Evolutionary conservation across 345 rosid species (phyloP).

Genomic region (Cardamine chenopodiifolia): DNA sequence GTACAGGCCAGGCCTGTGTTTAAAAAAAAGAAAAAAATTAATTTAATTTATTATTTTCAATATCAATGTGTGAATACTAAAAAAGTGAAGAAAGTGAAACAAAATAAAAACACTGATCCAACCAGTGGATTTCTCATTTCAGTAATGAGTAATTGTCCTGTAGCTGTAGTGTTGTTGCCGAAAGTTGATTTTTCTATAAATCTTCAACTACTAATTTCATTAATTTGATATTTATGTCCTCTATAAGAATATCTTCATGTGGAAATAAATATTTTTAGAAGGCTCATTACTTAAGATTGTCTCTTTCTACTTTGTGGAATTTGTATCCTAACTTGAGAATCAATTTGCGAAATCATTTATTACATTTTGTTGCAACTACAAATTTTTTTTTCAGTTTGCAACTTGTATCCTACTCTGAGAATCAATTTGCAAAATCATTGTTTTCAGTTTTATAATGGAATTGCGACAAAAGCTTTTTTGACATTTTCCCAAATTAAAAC

Average conservation of each 20-base stretch:
- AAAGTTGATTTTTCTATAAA: slow-evolving; percentile 1
- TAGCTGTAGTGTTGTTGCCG: background rate
- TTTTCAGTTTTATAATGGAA: background rate
- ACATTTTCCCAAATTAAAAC: slow-evolving; percentile 27
- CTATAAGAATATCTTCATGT: slow-evolving; percentile 2
- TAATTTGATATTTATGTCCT: slow-evolving; percentile 12
- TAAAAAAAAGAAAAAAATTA: background rate
- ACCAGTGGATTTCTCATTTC: slow-evolving; percentile 9
- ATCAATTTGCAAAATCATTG: background rate
- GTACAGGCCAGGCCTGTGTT: slow-evolving; percentile 34
- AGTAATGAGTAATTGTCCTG: background rate
- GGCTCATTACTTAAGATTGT: background rate
- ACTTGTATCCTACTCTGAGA: slow-evolving; percentile 6
- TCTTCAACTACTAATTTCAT: slow-evolving; percentile 18
- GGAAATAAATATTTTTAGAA: background rate
- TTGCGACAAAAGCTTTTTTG: slow-evolving; percentile 29
- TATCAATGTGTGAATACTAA: slow-evolving; percentile 15
- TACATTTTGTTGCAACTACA: background rate
- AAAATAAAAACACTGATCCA: slow-evolving; percentile 18
- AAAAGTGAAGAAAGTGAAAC: slow-evolving; percentile 2
- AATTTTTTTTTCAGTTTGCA: background rate
- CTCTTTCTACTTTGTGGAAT: background rate
- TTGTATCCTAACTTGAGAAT: slow-evolving; percentile 14
- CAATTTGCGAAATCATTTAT: background rate
- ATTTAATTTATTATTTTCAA: background rate